phyloP scores from a whole-genome alignment of 371 early-diverging fungal species.

The Rhizopus sp. region DNA sequence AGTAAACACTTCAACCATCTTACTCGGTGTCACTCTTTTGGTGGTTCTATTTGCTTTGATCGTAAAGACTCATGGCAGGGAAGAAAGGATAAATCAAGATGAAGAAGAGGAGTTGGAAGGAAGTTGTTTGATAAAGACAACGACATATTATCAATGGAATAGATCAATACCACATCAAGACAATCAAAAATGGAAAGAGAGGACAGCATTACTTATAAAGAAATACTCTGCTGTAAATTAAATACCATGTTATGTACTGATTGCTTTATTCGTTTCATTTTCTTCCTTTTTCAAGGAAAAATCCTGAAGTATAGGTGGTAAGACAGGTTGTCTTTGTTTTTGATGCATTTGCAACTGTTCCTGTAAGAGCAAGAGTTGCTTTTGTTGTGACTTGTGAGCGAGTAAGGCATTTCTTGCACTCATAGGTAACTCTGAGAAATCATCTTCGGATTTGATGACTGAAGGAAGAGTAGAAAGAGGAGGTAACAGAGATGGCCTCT shows the following conservation, averaged over 20 bases:
- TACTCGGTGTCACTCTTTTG: no score
- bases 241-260: background rate
- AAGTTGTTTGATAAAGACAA: slow-evolving; percentile 22
- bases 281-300: slow-evolving; percentile 11
- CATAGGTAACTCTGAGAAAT: slow-evolving; percentile 4
- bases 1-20: no score
- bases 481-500: no score
- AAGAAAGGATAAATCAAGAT: background rate
- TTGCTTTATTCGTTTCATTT: slow-evolving; percentile 20
- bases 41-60: no score
- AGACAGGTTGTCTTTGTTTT: slow-evolving; percentile 7
- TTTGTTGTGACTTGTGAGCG: slow-evolving; percentile 44
- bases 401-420: slow-evolving; percentile 35
- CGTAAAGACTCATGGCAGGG: background rate
- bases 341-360: slow-evolving; percentile 50
- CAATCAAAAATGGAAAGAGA: slow-evolving; percentile 29
- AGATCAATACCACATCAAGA: slow-evolving; percentile 18
- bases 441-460: background rate
- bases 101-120: slow-evolving; percentile 17
- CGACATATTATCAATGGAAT: slow-evolving; percentile 46
- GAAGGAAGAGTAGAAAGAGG: background rate
- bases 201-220: slow-evolving; percentile 24
- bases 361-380: slow-evolving; percentile 41
- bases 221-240: slow-evolving; percentile 26
- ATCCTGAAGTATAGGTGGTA: slow-evolving; percentile 17